phyloP scores from a whole-genome alignment of 345 rosid genomes.

The Eucalyptus cladocalyx region DNA sequence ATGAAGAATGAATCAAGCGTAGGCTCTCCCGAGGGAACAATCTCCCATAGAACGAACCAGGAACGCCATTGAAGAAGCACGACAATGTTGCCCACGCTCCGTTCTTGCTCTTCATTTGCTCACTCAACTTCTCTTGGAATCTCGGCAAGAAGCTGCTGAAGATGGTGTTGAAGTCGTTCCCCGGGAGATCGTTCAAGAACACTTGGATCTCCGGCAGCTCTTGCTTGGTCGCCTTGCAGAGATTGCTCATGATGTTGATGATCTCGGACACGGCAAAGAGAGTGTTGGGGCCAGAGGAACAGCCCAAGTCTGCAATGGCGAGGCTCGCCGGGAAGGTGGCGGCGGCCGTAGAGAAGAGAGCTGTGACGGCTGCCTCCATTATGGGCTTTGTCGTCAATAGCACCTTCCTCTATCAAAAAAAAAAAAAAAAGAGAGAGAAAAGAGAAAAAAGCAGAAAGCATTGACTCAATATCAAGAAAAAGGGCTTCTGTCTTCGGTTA shows the following conservation, averaged over 20 bases:
- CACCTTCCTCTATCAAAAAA: neutral
- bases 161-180: conserved; percentile 45
- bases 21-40: conserved; percentile 23
- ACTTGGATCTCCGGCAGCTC: conserved; percentile 22
- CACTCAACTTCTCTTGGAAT: neutral
- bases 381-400: neutral
- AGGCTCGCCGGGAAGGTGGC: neutral
- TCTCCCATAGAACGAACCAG: conserved; percentile 37
- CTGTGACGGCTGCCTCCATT: neutral
- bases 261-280: neutral
- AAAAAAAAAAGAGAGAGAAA: too few species aligned
- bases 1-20: conserved; percentile 37
- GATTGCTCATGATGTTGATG: neutral
- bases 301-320: neutral
- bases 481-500: neutral
- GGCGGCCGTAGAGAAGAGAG: neutral
- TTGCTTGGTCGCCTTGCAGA: conserved; percentile 3
- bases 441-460: too few species aligned
- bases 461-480: neutral
- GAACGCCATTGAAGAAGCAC: conserved; percentile 20
- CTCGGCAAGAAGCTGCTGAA: conserved; percentile 8
- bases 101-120: neutral
- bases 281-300: conserved; percentile 36
- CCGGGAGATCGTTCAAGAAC: conserved; percentile 41
- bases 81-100: neutral